phyloP scores from a whole-genome alignment of 805 yeast genomes.

The Spathaspora sp. region DNA sequence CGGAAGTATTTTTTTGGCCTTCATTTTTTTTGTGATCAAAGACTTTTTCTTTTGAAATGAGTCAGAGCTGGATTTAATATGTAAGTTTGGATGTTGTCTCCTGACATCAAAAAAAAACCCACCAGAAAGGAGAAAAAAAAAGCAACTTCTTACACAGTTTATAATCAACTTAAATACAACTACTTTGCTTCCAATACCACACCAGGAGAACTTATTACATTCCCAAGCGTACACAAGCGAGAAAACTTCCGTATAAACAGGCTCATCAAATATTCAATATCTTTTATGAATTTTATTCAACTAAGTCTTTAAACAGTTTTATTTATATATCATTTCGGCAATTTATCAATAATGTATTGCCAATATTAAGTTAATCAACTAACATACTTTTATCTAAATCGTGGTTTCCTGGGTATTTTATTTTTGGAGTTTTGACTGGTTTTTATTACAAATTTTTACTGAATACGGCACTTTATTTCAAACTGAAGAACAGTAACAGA shows the following conservation, averaged over 20 bases:
- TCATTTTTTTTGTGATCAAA: neutral
- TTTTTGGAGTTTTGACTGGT: neutral
- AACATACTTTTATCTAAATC: neutral
- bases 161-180: neutral
- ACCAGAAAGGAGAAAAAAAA: neutral
- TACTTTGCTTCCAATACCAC: neutral
- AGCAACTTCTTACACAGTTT: neutral
- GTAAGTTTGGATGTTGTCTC: constrained; percentile 1
- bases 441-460: neutral
- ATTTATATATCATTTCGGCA: neutral
- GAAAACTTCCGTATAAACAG: neutral
- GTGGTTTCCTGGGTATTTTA: neutral
- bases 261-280: neutral
- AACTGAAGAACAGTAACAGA: neutral
- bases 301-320: neutral
- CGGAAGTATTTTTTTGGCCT: neutral
- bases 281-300: neutral
- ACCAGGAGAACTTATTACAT: neutral
- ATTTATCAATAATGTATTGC: neutral
- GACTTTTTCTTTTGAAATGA: neutral
- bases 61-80: neutral
- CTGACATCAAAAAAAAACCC: neutral
- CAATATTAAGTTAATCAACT: neutral
- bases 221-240: neutral
- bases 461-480: neutral